Evolutionary conservation across 306 rosid genomes (phyloP), one percentile per base, ranked within the genome.

Genomic region (Corylus avellana): DNA sequence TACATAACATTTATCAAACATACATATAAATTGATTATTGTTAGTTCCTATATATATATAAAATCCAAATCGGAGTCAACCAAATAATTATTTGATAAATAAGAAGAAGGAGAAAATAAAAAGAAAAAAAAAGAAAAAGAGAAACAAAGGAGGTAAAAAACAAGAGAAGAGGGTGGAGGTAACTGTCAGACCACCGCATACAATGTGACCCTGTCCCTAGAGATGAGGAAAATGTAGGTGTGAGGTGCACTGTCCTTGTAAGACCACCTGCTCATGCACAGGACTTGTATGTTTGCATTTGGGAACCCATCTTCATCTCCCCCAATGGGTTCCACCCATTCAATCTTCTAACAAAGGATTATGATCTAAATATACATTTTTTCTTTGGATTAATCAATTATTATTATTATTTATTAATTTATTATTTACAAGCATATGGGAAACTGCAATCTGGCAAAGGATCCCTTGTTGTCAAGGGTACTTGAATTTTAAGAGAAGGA

Each of bases 231-330:
- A 42, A 37, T 67, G 47, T 69, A 75, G 86, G 84, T 70, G 37
- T n/a, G 81, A 44, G 78, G 81, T 81, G 73, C 55, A 32, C 12
- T 51, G 85, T 85, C 88, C 68, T 67, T 85, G 27, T 81, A 64
- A 7, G 27, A n/a, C 11, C 61, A 70, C 49, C 63, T 29, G 75
- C 47, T 82, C 54, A 51, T 32, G 74, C 49, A 25, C 25, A 67
- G 77, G 27, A 14, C 69, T 62, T 4, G 6, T 39, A 39, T 39
- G 44, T n/a, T 62, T 17, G 44, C 29, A 37, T 64, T 35, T 14
- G 22, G 70, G 70, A 46, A 35, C 48, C 17, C 12, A 64, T 2
- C 16, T 25, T 39, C 44, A 39, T 39, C 44, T 39, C 5, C 44
- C 46, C 46, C 46, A 42, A 42, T 42, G 46, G 46, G 8, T 12